Evolutionary conservation across 164 flowering plant genomes (phyloP).

Genomic region (Nymphaea thermarum): DNA sequence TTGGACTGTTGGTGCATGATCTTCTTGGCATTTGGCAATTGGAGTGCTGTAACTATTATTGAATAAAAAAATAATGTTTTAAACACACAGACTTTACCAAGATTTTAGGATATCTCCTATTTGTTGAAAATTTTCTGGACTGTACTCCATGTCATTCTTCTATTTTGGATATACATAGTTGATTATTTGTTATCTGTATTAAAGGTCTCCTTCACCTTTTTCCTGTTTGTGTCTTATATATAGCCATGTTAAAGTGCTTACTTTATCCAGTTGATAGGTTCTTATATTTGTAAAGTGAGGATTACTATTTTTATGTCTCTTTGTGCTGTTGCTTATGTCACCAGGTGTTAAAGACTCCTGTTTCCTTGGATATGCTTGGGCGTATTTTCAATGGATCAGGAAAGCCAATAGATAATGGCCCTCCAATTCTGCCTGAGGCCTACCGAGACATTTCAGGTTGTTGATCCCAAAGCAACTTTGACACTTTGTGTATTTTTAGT

Average conservation of each 20-base stretch:
- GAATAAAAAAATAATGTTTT: too few species aligned
- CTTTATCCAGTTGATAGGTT: neutral
- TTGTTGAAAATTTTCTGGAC: too few species aligned
- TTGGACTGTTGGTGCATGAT: too few species aligned
- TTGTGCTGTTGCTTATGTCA: neutral
- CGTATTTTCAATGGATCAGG: slow-evolving; percentile 99
- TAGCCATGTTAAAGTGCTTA: neutral
- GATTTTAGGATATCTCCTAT: too few species aligned
- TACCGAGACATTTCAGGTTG: slow-evolving; percentile 94
- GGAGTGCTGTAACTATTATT: too few species aligned
- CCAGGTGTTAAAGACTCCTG: slow-evolving; percentile 97
- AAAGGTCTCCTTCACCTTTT: too few species aligned
- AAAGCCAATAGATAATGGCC: slow-evolving; percentile 97
- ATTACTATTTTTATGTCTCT: neutral
- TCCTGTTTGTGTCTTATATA: too few species aligned
- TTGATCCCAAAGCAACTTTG: neutral
- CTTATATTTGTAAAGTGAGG: neutral
- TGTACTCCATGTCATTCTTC: too few species aligned
- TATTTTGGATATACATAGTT: too few species aligned
- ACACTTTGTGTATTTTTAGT: neutral
- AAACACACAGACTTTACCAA: too few species aligned
- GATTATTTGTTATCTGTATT: too few species aligned
- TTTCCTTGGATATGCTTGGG: slow-evolving; percentile 96
- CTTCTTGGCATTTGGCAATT: too few species aligned
- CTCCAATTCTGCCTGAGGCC: slow-evolving; percentile 95